phyloP scores from a whole-genome alignment of 2,329 filamentous ascomycete genomes.

The Colletotrichum caudatum region DNA sequence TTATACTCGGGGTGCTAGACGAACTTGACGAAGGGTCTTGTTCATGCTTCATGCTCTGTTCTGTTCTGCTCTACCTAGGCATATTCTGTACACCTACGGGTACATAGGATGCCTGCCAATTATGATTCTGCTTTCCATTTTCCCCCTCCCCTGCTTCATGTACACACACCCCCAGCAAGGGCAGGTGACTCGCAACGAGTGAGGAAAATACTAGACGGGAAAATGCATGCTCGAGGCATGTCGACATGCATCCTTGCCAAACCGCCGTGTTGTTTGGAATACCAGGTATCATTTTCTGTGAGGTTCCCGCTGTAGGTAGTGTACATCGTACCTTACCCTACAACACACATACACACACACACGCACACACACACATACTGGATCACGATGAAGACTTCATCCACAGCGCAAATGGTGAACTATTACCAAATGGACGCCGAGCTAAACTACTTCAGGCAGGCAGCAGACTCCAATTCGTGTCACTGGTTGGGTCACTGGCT shows the following conservation, averaged over 20 bases:
- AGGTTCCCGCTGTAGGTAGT: constrained; percentile 8
- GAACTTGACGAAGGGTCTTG: constrained; percentile 15
- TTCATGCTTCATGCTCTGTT: constrained; percentile 17
- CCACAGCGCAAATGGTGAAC: constrained; percentile 31
- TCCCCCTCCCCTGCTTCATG: background rate
- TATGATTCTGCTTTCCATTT: constrained; percentile 14
- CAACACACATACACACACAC: constrained; percentile 6
- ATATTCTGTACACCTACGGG: background rate
- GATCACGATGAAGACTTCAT: constrained; percentile 44
- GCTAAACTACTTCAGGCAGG: constrained; percentile 35
- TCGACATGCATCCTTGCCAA: constrained; percentile 38
- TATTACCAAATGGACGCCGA: constrained; percentile 40
- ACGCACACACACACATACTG: constrained; percentile 8
- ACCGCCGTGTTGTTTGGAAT: background rate
- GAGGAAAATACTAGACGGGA: constrained; percentile 17
- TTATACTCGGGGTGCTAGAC: constrained; percentile 28
- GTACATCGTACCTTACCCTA: background rate
- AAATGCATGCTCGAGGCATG: constrained; percentile 26
- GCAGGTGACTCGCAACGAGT: constrained; percentile 35
- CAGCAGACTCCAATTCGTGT: background rate
- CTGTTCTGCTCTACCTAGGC: background rate
- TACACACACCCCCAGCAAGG: constrained; percentile 8
- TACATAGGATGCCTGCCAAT: background rate
- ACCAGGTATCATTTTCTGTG: constrained; percentile 3
- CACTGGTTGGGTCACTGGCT: constrained; percentile 31